Percentiles rank a stretch among this genome's conserved stretches.
Conservation (phyloP, 2,329 filamentous ascomycete species). For the Podosphaera xanthii region DNA sequence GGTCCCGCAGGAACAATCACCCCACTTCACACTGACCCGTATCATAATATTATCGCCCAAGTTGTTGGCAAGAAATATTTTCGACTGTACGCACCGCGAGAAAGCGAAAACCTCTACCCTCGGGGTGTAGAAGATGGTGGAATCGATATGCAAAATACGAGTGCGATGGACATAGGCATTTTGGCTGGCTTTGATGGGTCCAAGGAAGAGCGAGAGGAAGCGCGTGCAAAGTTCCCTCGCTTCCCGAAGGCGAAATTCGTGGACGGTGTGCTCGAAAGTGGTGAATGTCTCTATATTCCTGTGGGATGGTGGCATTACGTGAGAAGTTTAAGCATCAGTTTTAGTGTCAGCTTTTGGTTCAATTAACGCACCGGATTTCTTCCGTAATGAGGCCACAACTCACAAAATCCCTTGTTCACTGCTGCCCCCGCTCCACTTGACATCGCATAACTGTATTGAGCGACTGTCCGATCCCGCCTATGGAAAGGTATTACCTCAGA, state of each 20-base stretch:
- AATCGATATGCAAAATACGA: constrained; percentile 87
- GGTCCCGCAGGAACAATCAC: constrained; percentile 75
- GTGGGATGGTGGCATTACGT: constrained; percentile 98
- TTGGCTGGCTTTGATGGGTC: constrained; percentile 35
- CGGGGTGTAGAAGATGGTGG: constrained; percentile 36
- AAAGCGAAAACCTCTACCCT: constrained; percentile 35
- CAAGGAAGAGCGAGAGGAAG: constrained; percentile 5
- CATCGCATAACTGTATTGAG: no score
- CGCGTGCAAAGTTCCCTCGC: constrained; percentile 8
- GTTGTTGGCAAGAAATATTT: constrained; percentile 82
- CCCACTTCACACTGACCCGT: constrained; percentile 79
- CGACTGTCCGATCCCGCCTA: no score
- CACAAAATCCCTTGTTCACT: no score
- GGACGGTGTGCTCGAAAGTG: constrained; percentile 58
- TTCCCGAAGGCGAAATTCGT: constrained; percentile 19
- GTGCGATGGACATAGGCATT: constrained; percentile 49
- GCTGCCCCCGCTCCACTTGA: no score
- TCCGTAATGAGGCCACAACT: no score
- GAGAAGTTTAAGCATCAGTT: constrained; percentile 60
- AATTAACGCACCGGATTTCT: constrained; percentile 19
- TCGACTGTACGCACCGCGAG: constrained; percentile 55
- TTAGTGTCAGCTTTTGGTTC: constrained; percentile 97
- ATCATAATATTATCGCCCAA: constrained; percentile 80
- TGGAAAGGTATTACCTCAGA: no score
- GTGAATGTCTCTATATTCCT: constrained; percentile 75